Evolutionary conservation across 2,329 filamentous ascomycete species (phyloP), one percentile per base, ranked within the genome.

Genomic region (Verticillium nubilum): DNA sequence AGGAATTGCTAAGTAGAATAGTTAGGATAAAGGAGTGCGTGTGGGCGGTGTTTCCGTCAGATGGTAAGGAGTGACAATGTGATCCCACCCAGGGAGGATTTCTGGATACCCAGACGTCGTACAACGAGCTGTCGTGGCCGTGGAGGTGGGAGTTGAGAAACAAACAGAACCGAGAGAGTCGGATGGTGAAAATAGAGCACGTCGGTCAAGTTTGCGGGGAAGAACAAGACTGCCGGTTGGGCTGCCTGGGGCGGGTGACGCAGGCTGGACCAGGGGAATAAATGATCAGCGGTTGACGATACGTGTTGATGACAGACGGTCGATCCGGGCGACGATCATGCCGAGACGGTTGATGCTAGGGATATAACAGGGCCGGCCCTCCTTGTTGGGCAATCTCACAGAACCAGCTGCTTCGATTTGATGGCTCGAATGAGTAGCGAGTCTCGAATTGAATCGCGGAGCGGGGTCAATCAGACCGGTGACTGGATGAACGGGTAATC

Each of bases 301-400:
- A 25, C 42, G 62, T 47, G 61, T 61, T 63, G 63, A 64, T 64
- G 62, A 64, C 57, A 26, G 57, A 35, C 50, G 28, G 62, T 61
- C 55, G 61, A 61, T 63, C 62, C 59, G 56, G 57, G 62, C 57
- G 61, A 53, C 61, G 62, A 64, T 63, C 61, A 63, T 61, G 59
- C 56, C 42, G 56, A 56, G 25, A 27, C 33, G 35, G 33, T 28
- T 28, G 33, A 19, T 35, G 54, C 27, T 25, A 42, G 54, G 54
- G 35, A 47, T 25, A 10, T 9, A 56, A 19, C 47, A 29, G 52
- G 35, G 33, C 54, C 31, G 54, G 54, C 33, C 25, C 26, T 17
- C 29, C 19, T 56, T 10, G 31, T 33, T 33, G 27, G 28, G 52
- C 27, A 31, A 31, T 23, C n/a, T 31, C 27, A 17, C 17, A 31